A percentile compares a stretch with the other conserved stretches of the same genome.
phyloP scores from a whole-genome alignment of 1,284 basidiomycete species.

The Neonothopanus nambi region DNA sequence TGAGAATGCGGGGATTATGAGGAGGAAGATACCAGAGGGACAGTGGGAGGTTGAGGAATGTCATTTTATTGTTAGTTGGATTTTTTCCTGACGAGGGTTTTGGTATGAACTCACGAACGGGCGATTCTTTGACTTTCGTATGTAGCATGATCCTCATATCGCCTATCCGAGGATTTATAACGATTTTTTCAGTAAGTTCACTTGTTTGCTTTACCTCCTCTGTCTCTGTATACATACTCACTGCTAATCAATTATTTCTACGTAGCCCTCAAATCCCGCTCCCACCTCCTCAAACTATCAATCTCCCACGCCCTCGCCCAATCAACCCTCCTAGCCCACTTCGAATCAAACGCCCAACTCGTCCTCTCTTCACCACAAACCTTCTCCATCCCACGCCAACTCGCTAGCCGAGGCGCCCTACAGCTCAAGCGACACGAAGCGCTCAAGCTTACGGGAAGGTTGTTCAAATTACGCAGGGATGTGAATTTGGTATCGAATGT shows the following conservation, averaged over 20 bases:
- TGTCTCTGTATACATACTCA: no score
- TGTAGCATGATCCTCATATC: conserved; percentile 83
- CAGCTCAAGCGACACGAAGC: conserved; percentile 81
- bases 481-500: conserved; percentile 93
- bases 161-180: conserved; percentile 87
- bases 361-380: conserved; percentile 81
- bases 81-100: neutral
- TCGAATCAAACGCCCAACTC: conserved; percentile 80
- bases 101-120: conserved; percentile 1
- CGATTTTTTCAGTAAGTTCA: conserved; percentile 81
- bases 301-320: conserved; percentile 94
- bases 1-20: conserved; percentile 68
- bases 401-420: conserved; percentile 79
- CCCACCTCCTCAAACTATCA: conserved; percentile 86
- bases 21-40: conserved; percentile 57
- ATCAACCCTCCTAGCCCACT: conserved; percentile 88
- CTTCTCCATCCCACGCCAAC: conserved; percentile 81
- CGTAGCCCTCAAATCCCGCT: conserved; percentile 84
- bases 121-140: conserved; percentile 14
- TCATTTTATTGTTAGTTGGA: conserved; percentile 70
- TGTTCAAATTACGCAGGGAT: conserved; percentile 90
- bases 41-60: conserved; percentile 92
- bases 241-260: conserved; percentile 12
- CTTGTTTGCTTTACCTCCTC: neutral
- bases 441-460: conserved; percentile 80